Conservation (phyloP, 1,284 basidiomycete species). For the Kalmanozyma brasiliensis region DNA sequence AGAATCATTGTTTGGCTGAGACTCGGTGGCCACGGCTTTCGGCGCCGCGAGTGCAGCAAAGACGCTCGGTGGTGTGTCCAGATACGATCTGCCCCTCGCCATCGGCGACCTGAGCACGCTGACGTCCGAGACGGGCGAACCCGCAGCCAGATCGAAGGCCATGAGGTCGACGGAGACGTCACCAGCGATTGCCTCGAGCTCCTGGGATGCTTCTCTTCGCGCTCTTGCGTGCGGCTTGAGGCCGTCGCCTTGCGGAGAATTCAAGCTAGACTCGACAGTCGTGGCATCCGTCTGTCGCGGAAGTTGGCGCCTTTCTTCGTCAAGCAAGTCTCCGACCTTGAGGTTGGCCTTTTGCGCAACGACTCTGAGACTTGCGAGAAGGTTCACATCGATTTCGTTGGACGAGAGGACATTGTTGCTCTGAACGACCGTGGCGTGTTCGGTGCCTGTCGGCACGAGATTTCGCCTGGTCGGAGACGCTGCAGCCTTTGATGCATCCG, state of each 20-base stretch:
- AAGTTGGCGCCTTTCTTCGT: conserved; percentile 4
- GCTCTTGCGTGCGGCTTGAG: background rate
- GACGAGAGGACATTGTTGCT: conserved; percentile 11
- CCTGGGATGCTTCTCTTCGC: conserved; percentile 19
- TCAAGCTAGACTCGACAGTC: too few species aligned
- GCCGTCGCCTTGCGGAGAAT: too few species aligned
- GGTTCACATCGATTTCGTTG: conserved; percentile 38
- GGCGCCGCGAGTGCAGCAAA: background rate
- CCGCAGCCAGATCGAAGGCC: conserved; percentile 31
- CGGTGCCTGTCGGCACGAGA: background rate
- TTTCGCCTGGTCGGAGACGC: background rate
- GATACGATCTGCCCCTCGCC: background rate
- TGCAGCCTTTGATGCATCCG: background rate
- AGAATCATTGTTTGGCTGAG: background rate
- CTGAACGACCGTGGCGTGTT: background rate
- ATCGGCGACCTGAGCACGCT: conserved; percentile 24
- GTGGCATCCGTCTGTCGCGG: background rate
- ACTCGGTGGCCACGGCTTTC: background rate
- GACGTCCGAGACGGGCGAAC: conserved; percentile 25
- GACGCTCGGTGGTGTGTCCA: conserved; percentile 21
- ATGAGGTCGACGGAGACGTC: conserved; percentile 38
- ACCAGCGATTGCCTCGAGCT: conserved; percentile 27
- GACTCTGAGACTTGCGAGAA: conserved; percentile 27
- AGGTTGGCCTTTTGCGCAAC: conserved; percentile 50
- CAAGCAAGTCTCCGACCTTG: conserved; percentile 25